A percentile compares a stretch with the other conserved stretches of the same genome.
Evolutionary conservation across 202 grass and related monocot species (phyloP).

Genomic region (Musa balbisiana): DNA sequence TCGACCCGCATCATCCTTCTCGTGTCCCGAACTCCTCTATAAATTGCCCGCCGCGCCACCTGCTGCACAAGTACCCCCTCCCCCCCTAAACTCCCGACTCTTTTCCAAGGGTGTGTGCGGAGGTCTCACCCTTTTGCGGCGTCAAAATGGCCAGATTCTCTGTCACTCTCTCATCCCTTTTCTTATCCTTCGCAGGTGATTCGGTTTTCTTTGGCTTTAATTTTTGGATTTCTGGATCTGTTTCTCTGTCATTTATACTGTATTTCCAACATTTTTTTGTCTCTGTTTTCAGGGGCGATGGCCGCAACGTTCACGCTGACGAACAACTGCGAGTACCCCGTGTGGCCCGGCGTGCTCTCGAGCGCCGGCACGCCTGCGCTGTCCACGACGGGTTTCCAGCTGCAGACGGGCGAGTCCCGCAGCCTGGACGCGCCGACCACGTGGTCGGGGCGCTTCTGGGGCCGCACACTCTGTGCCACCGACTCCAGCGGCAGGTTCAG

Average conservation of each 20-base stretch:
- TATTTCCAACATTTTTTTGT: not conserved
- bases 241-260: not conserved
- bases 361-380: constrained; percentile 60
- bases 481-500: constrained; percentile 43
- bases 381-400: constrained; percentile 53
- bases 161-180: not conserved
- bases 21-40: not conserved
- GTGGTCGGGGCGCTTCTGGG: constrained; percentile 91
- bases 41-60: not conserved
- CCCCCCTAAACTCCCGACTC: not conserved
- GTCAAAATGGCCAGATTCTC: not conserved
- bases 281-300: constrained; percentile 24
- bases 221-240: not conserved
- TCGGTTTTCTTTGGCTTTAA: not conserved
- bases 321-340: constrained; percentile 66
- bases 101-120: not conserved
- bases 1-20: not conserved
- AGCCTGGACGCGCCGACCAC: constrained; percentile 37
- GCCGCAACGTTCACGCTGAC: constrained; percentile 68
- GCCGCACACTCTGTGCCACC: constrained; percentile 58
- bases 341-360: constrained; percentile 77
- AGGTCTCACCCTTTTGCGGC: not conserved
- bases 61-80: not conserved
- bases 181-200: not conserved
- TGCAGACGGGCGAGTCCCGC: constrained; percentile 56